These are phyloP conservation scores for Moesziomyces parantarcticus DNA, from an alignment of 1,284 basidiomycete species.

Conservation along the genomic window DNA sequence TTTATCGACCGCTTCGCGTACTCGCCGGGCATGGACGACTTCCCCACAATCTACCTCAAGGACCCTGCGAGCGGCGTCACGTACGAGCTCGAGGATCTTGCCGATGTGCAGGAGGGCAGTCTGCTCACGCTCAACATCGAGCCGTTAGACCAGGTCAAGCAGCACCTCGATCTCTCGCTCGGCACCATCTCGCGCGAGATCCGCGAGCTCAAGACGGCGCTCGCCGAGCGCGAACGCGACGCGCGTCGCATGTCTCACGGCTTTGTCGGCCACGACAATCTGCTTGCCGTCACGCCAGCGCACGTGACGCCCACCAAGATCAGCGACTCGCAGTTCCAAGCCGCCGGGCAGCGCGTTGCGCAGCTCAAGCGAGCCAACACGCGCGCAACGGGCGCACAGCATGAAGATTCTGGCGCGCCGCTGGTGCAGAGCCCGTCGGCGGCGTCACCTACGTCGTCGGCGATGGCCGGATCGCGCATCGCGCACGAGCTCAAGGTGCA, in stretches of 20 bases:
- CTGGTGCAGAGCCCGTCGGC: background rate
- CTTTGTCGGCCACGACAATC: slow-evolving; percentile 19
- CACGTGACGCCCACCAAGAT: slow-evolving; percentile 49
- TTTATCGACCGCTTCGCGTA: slow-evolving; percentile 97
- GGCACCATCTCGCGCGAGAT: slow-evolving; percentile 86
- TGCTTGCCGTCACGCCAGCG: slow-evolving; percentile 9
- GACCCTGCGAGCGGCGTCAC: slow-evolving; percentile 90
- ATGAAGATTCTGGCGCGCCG: slow-evolving; percentile 3
- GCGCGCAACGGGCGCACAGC: slow-evolving; percentile 17
- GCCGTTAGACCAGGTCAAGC: slow-evolving; percentile 97
- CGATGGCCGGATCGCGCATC: slow-evolving; percentile 38
- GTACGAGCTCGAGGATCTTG: slow-evolving; percentile 94
- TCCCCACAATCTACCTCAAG: slow-evolving; percentile 93
- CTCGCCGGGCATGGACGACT: slow-evolving; percentile 87
- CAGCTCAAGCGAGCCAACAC: slow-evolving; percentile 56
- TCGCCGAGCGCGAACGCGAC: slow-evolving; percentile 69
- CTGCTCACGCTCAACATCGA: slow-evolving; percentile 93
- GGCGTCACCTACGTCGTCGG: slow-evolving; percentile 14
- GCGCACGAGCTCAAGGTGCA: slow-evolving; percentile 82
- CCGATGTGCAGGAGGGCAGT: slow-evolving; percentile 89
- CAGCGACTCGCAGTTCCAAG: slow-evolving; percentile 63
- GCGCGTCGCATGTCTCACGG: slow-evolving; percentile 34
- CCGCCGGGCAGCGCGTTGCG: slow-evolving; percentile 60
- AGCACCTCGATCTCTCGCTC: slow-evolving; percentile 93
- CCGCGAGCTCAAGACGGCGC: slow-evolving; percentile 83